Base-by-base conservation (phyloP, 345 rosid species). In the Brassica carinata region DNA sequence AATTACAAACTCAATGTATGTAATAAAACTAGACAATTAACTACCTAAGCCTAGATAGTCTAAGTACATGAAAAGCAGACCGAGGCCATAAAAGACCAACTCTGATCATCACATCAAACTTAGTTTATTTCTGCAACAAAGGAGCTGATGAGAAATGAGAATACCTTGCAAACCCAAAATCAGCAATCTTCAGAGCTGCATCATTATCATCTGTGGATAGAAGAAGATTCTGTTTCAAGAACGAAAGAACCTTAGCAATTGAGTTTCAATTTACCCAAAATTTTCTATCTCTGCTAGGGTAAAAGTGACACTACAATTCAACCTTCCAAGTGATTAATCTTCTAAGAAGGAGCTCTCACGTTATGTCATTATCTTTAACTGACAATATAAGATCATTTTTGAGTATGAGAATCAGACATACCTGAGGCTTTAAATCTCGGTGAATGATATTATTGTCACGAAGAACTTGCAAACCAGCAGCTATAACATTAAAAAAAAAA, bases 151-250 rank as follows among this genome's bases (percentile, higher is more conserved):
- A 71, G 11, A 71, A 66, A 43, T 38, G 29, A 71, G 11, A 71
- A 66, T 88, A 94, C 99, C 99, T 94, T 66, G 99, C 99, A 88
- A 96, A 96, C 85, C 99, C 98, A 85, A 96, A 96, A 85, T 96
- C 99, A 3, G 99, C 99, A 80, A 96, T 94, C 92, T 92, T 96
- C 85, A 96, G 78, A 78, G 82, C 85, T 67, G 94, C 90, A 78
- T 77, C 85, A 65, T 83, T 73, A 27, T 88, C 93, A 70, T 81
- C 90, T 72, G 90, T 83, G 72, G 91, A 87, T 71, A 96, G 94
- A 73, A 96, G 97, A 85, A 96, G 99, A 86, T 96, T 96, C 98
- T 96, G 97, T 81, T 43, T 36, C 75, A 86, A 83, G 73, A 85
- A 79, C 53, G 69, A 85, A 64, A 81, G 69, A 72, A 81, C 58